phyloP scores from a whole-genome alignment of 2,329 filamentous ascomycete genomes.

The Alternaria rosae region DNA sequence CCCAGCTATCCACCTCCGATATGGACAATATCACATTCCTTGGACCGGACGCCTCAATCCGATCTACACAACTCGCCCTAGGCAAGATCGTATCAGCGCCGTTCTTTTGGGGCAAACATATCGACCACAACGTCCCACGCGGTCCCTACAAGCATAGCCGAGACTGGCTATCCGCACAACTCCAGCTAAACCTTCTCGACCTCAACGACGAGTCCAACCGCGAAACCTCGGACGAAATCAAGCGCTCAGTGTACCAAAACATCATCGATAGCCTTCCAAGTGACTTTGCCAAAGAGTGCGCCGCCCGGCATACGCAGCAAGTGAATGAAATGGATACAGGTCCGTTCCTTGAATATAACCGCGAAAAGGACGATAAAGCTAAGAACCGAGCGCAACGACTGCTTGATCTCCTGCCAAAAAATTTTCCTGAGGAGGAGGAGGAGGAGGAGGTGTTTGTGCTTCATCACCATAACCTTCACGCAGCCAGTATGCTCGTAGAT shows the following conservation, averaged over 20 bases:
- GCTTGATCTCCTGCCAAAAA: background rate
- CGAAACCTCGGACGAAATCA: background rate
- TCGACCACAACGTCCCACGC: slow-evolving; percentile 1
- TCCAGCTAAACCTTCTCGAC: background rate
- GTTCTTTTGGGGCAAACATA: slow-evolving; percentile 9
- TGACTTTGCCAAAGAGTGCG: too few species aligned
- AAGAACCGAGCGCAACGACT: background rate
- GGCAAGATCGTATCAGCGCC: slow-evolving; percentile 12
- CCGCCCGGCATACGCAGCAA: too few species aligned
- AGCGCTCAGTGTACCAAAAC: background rate
- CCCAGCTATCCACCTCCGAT: background rate
- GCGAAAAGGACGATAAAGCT: background rate
- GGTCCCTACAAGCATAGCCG: slow-evolving; percentile 11
- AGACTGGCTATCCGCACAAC: background rate
- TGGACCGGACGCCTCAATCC: background rate
- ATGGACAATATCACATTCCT: background rate
- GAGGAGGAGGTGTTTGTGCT: background rate
- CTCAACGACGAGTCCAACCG: background rate
- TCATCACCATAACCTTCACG: background rate
- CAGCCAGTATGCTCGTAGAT: background rate
- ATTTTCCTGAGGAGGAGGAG: background rate
- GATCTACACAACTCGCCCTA: background rate
- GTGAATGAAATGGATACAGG: background rate
- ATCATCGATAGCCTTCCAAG: background rate
- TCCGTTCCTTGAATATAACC: background rate